Evolutionary conservation across 2,329 filamentous ascomycete species (phyloP), one percentile per base, ranked within the genome.

Genomic region (Blumeria graminis): DNA sequence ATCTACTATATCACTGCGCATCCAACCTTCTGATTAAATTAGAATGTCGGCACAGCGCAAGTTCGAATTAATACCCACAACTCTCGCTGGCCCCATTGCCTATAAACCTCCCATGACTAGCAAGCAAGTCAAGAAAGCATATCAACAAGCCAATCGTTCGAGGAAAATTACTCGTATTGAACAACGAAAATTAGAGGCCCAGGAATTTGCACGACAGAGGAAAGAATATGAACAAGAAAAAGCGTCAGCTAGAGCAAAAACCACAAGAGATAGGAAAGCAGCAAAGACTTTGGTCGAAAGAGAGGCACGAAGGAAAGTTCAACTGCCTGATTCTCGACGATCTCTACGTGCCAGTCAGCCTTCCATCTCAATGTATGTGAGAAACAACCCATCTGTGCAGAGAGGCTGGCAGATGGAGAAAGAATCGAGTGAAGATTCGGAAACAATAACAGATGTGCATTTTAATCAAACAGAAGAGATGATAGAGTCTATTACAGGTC

Each of bases 311-410:
- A 74, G 68, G 62, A 73, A 69, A 59, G 72, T 69, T 56, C 74
- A 77, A 0, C 57, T 77, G 57, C 78, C 78, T 13, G 66, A 78
- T 4, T 69, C 76, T n/a, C 70, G 69, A 11, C 62, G 56, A 58
- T 61, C 58, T 54, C 74, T 77, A 4, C 70, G 72, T 38, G 73
- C 77, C 0, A 80, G 77, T 36, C 78, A 81, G 63, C 73, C 73
- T 45, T 76, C 73, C 0, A 77, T 81, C 59, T 69, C 75, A 16
- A 64, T 71, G 38, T 81, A 81, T 57, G 66, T 76, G 7, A 66
- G 68, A 38, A 55, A 46, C 50, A 60, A 60, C 1, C 57, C 48
- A 3, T 60, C 22, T 16, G 55, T 52, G 16, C 62, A 66, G 59
- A 59, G 63, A 39, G 58, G 62, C 33, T 58, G 60, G 45, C 59